Evolutionary conservation across 1,284 basidiomycete species (phyloP).

Genomic region (Puccinia hordei): DNA sequence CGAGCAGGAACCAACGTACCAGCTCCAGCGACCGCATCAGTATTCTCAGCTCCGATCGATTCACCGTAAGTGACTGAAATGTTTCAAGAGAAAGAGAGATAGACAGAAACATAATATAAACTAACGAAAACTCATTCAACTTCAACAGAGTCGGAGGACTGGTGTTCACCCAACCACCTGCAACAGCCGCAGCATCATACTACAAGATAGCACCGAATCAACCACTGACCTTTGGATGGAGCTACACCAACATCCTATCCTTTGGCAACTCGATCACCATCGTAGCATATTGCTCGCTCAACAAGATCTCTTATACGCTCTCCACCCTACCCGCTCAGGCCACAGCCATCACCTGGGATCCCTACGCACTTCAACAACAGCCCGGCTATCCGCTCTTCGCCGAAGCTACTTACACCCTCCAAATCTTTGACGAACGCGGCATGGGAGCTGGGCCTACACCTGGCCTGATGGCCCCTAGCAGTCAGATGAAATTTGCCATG

Average conservation of each 20-base stretch:
- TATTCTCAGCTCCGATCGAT: slow-evolving; percentile 27
- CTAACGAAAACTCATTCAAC: slow-evolving; percentile 51
- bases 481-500: slow-evolving; percentile 74
- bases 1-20: not conserved
- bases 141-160: slow-evolving; percentile 67
- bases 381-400: slow-evolving; percentile 71
- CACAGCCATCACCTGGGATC: slow-evolving; percentile 76
- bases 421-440: slow-evolving; percentile 78
- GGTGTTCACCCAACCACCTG: slow-evolving; percentile 75
- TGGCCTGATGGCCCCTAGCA: slow-evolving; percentile 73
- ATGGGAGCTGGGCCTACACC: slow-evolving; percentile 65
- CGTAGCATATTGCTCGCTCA: slow-evolving; percentile 73
- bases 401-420: slow-evolving; percentile 73
- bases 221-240: slow-evolving; percentile 87
- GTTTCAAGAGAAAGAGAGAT: not conserved
- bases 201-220: slow-evolving; percentile 80
- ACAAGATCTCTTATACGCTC: slow-evolving; percentile 75
- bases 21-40: not conserved
- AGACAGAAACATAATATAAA: too few relatives aligned
- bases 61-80: slow-evolving; percentile 24
- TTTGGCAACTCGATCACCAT: slow-evolving; percentile 69
- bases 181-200: slow-evolving; percentile 73
- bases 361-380: slow-evolving; percentile 72
- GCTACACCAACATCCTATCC: slow-evolving; percentile 65
- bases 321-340: slow-evolving; percentile 70